Evolutionary conservation across 2,329 filamentous ascomycete genomes (phyloP).

Genomic region (Aspergillus vadensis): DNA sequence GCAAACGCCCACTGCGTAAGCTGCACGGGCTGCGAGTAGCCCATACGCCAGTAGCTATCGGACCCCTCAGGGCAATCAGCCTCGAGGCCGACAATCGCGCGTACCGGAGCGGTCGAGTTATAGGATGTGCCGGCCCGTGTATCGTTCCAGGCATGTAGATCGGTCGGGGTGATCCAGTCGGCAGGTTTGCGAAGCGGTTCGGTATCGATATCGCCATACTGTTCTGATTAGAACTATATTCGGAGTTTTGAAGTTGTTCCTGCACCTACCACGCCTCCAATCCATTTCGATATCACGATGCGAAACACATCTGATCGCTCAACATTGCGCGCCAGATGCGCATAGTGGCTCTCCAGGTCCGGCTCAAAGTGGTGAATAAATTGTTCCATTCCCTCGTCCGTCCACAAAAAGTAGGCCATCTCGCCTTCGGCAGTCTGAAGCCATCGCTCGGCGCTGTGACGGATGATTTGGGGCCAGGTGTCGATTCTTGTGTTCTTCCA

Average conservation of each 20-base stretch:
- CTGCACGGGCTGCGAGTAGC: constrained; percentile 37
- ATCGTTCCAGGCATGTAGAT: constrained; percentile 33
- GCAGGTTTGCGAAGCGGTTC: constrained; percentile 30
- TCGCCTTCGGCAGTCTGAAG: constrained; percentile 23
- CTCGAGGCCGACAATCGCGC: constrained; percentile 35
- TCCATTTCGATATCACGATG: constrained; percentile 33
- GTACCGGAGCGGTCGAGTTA: constrained; percentile 24
- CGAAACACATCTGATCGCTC: constrained; percentile 38
- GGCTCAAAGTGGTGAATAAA: constrained; percentile 32
- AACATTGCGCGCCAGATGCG: constrained; percentile 27
- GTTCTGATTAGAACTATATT: background rate
- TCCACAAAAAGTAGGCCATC: constrained; percentile 41
- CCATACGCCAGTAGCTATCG: constrained; percentile 37
- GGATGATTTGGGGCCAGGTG: constrained; percentile 29
- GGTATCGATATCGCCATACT: constrained; percentile 40
- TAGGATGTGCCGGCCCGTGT: constrained; percentile 25
- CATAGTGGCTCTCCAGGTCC: constrained; percentile 24
- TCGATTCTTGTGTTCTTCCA: constrained; percentile 32
- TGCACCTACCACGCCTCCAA: constrained; percentile 23
- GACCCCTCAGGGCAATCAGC: constrained; percentile 29
- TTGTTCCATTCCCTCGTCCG: constrained; percentile 32
- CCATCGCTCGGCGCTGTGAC: constrained; percentile 33
- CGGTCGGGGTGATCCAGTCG: constrained; percentile 28
- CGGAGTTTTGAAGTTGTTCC: background rate
- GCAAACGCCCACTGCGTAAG: constrained; percentile 39